Evolutionary conservation across 768 basidiomycete genomes (phyloP).

Genomic region (Boletus bicolor): DNA sequence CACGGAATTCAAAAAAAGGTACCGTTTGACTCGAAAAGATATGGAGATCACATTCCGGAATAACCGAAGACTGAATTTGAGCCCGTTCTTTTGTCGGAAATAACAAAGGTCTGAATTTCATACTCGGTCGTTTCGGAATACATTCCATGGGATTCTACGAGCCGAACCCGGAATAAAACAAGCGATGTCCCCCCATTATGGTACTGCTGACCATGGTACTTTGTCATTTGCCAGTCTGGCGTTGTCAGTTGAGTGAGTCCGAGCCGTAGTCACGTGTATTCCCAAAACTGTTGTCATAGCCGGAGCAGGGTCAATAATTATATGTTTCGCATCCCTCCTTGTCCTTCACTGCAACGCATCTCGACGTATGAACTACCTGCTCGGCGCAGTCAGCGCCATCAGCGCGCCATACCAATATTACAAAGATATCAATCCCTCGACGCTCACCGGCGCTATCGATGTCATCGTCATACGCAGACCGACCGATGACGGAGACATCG

Average conservation of each 20-base stretch:
- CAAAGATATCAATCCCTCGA: constrained; percentile 93
- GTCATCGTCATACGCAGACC: constrained; percentile 90
- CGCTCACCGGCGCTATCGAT: constrained; percentile 97
- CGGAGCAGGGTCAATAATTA: constrained; percentile 1
- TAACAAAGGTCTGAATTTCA: too few relatives aligned
- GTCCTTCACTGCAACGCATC: not conserved
- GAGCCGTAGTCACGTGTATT: constrained; percentile 18
- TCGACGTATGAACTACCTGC: constrained; percentile 75
- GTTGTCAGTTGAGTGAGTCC: too few relatives aligned
- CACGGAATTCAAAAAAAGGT: too few relatives aligned
- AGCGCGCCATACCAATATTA: constrained; percentile 89
- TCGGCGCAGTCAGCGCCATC: constrained; percentile 81
- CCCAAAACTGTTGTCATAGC: constrained; percentile 19
- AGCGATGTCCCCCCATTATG: not conserved
- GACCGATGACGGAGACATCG: constrained; percentile 55
- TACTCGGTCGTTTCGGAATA: too few relatives aligned
- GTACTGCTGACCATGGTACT: not conserved
- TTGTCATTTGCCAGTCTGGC: not conserved
- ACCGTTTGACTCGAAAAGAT: too few relatives aligned
- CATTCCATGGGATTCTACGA: too few relatives aligned
- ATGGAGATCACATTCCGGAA: too few relatives aligned
- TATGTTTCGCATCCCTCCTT: not conserved
- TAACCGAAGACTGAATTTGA: too few relatives aligned
- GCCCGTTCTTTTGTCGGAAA: too few relatives aligned
- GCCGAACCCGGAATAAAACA: not conserved